A percentile compares a stretch with the other conserved stretches of the same genome.
Conservation (phyloP, 1,139 yeast species). For the Lodderomyces jiufengensis region DNA sequence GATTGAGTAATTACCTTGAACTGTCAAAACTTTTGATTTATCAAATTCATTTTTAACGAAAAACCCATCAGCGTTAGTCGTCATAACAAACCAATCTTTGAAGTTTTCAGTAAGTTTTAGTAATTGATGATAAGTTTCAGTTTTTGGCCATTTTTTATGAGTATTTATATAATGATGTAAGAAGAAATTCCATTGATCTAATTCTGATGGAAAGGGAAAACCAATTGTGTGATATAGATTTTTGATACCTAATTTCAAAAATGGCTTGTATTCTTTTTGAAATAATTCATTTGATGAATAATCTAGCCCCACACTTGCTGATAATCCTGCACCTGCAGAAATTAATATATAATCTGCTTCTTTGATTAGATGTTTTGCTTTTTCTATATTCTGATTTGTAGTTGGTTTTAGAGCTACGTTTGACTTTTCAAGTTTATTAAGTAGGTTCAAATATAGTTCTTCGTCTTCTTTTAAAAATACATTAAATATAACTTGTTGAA, state of each 20-base stretch:
- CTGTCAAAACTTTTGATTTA: conserved; percentile 6
- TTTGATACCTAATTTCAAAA: conserved; percentile 7
- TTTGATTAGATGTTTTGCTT: conserved; percentile 3
- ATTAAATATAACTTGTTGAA: conserved; percentile 9
- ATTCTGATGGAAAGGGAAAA: conserved; percentile 8
- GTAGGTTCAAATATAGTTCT: background rate
- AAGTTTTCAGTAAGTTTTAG: background rate
- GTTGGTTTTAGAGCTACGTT: too few relatives aligned
- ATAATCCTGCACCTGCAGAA: conserved; percentile 11
- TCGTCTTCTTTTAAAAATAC: conserved; percentile 9
- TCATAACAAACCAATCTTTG: conserved; percentile 10
- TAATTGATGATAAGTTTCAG: conserved; percentile 8
- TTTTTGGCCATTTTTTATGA: conserved; percentile 6
- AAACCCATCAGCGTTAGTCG: conserved; percentile 13
- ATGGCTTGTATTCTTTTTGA: conserved; percentile 6
- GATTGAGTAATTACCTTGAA: conserved; percentile 9
- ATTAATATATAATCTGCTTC: conserved; percentile 7
- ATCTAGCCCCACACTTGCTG: conserved; percentile 11
- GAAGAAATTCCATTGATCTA: conserved; percentile 12
- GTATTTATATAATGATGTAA: conserved; percentile 10
- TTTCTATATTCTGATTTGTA: background rate
- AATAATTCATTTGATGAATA: conserved; percentile 8
- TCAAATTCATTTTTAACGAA: conserved; percentile 11
- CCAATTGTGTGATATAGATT: conserved; percentile 10
- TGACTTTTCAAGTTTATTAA: background rate